Conservation (phyloP, 2,329 filamentous ascomycete species). For the Akanthomyces lecanii region DNA sequence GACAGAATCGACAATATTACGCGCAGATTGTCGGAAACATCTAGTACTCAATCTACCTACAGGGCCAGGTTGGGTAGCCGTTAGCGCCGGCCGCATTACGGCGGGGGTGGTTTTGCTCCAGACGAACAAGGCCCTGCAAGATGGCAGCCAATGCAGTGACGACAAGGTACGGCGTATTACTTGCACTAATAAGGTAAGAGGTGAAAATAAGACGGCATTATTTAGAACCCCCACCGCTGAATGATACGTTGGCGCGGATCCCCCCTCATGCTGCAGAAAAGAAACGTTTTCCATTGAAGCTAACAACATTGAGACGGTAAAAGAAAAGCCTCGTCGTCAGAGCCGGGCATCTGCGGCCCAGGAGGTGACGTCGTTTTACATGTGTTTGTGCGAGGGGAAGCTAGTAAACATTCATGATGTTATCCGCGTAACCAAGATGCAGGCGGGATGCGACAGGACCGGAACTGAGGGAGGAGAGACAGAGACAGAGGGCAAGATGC, state of each 20-base stretch:
- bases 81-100: constrained; percentile 13
- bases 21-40: background rate
- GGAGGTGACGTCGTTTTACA: background rate
- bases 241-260: constrained; percentile 1
- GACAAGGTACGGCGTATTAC: background rate
- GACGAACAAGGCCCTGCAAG: background rate
- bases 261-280: background rate
- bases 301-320: too few relatives aligned
- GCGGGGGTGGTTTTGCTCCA: background rate
- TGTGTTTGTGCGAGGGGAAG: background rate
- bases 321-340: constrained; percentile 9
- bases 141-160: background rate
- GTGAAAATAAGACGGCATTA: too few relatives aligned
- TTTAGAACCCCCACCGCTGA: background rate
- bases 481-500: too few relatives aligned
- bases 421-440: background rate
- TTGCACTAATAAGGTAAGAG: too few relatives aligned
- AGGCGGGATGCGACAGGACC: background rate
- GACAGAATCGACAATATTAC: background rate
- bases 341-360: background rate
- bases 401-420: too few relatives aligned
- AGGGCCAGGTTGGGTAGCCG: background rate
- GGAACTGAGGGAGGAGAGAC: too few relatives aligned
- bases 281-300: background rate
- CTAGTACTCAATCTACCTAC: background rate